Percentiles rank a stretch among this genome's conserved stretches.
These are phyloP conservation scores for Candida coleopterorum DNA, from an alignment of 805 yeast genomes.

Conservation along the genomic window DNA sequence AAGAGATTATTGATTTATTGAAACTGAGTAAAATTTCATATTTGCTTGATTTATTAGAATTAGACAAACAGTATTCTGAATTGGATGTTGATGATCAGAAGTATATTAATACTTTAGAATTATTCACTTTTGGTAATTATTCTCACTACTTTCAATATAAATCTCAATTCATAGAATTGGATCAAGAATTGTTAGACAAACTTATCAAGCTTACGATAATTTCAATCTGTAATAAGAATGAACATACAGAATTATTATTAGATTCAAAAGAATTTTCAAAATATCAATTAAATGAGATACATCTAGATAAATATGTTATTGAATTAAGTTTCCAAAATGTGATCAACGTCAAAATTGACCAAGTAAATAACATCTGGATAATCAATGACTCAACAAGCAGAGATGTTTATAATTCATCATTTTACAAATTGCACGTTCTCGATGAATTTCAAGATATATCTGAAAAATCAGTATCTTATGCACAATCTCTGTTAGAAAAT, in stretches of 20 bases:
- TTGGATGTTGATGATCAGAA: constrained; percentile 2
- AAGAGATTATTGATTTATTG: not conserved
- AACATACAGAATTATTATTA: not conserved
- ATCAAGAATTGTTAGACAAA: constrained; percentile 14
- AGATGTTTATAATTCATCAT: constrained; percentile 27
- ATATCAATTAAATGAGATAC: not conserved
- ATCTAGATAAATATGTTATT: constrained; percentile 20
- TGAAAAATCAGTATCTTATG: constrained; percentile 14
- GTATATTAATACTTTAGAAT: constrained; percentile 26
- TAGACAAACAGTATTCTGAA: not conserved
- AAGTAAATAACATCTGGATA: constrained; percentile 12
- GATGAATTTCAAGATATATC: constrained; percentile 18
- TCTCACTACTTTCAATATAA: constrained; percentile 19
- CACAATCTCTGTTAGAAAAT: constrained; percentile 13
- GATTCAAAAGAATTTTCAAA: not conserved
- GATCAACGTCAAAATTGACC: constrained; percentile 26
- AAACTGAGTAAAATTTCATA: constrained; percentile 6
- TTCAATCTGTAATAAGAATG: constrained; percentile 15
- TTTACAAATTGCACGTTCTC: constrained; percentile 20
- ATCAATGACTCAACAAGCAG: constrained; percentile 12
- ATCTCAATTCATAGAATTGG: constrained; percentile 12
- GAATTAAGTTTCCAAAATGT: constrained; percentile 20
- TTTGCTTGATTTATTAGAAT: constrained; percentile 5
- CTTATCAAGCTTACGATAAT: constrained; percentile 26
- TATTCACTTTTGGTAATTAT: constrained; percentile 34